These are phyloP conservation scores for Ceratobasidium sp. DNA, from an alignment of 1,284 basidiomycete genomes.

Conservation along the genomic window DNA sequence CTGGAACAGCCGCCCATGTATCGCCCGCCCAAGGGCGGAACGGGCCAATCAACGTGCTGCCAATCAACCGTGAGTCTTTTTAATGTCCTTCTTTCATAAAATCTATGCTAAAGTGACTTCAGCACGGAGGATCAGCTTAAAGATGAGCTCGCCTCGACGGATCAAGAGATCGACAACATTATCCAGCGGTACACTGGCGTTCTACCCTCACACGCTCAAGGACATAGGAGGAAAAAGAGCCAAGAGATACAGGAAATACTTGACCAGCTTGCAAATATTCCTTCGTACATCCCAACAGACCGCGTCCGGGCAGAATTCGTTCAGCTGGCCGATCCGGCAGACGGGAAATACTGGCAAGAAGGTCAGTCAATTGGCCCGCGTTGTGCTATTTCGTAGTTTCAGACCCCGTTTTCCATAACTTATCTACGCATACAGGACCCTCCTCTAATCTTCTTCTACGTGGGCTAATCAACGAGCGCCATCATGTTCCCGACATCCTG, in stretches of 20 bases:
- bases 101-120: no score
- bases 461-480: conserved; percentile 26
- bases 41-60: no score
- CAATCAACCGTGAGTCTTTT: no score
- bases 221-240: neutral
- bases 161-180: conserved; percentile 13
- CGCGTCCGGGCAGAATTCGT: neutral
- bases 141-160: neutral
- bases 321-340: neutral
- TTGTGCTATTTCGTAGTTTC: neutral
- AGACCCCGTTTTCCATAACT: no score
- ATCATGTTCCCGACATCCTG: conserved; percentile 19
- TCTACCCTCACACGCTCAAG: neutral
- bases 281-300: neutral
- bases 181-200: conserved; percentile 6
- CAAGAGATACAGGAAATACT: conserved; percentile 15
- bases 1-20: neutral
- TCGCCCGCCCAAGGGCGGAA: conserved; percentile 7
- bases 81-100: no score
- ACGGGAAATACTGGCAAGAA: conserved; percentile 24
- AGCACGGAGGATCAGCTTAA: neutral
- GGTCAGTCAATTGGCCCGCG: neutral
- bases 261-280: conserved; percentile 8
- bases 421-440: conserved; percentile 18
- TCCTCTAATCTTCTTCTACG: conserved; percentile 34